A percentile compares a stretch with the other conserved stretches of the same genome.
These are phyloP conservation scores for Dothideomycetes sp. DNA, from an alignment of 2,329 filamentous ascomycete genomes.

Conservation along the genomic window DNA sequence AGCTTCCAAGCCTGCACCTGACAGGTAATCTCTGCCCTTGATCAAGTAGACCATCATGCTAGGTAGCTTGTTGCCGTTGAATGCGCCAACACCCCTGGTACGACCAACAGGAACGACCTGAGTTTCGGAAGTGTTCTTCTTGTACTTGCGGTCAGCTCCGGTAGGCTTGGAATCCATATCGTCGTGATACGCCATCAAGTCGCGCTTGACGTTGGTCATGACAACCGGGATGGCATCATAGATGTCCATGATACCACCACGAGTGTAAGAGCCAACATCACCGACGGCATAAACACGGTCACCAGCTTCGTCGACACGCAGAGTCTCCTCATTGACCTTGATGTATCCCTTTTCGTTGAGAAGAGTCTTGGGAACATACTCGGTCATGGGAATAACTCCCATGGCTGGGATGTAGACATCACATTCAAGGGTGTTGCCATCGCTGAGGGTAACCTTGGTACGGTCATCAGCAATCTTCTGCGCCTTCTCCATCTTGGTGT, in stretches of 20 bases:
- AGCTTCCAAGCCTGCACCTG: slow-evolving; percentile 19
- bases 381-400: slow-evolving; percentile 44
- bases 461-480: slow-evolving; percentile 29
- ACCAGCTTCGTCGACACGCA: slow-evolving; percentile 38
- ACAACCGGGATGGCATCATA: slow-evolving; percentile 32
- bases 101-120: slow-evolving; percentile 33
- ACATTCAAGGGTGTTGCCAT: slow-evolving; percentile 38
- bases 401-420: slow-evolving; percentile 47
- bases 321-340: slow-evolving; percentile 35
- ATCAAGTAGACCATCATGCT: slow-evolving; percentile 29
- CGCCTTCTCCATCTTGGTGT: slow-evolving; percentile 19
- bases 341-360: slow-evolving; percentile 41
- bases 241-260: slow-evolving; percentile 35
- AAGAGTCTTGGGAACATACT: slow-evolving; percentile 41
- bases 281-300: slow-evolving; percentile 41
- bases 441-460: slow-evolving; percentile 35
- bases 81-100: slow-evolving; percentile 29
- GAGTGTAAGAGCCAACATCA: slow-evolving; percentile 36
- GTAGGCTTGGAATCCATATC: slow-evolving; percentile 18
- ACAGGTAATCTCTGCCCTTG: slow-evolving; percentile 31
- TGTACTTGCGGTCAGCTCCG: slow-evolving; percentile 25
- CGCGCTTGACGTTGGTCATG: slow-evolving; percentile 38
- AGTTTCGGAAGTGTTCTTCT: slow-evolving; percentile 25
- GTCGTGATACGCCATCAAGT: slow-evolving; percentile 30
- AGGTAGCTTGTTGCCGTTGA: slow-evolving; percentile 30